Conservation (phyloP, 2,329 filamentous ascomycete species). For the Colletotrichum australisinense region DNA sequence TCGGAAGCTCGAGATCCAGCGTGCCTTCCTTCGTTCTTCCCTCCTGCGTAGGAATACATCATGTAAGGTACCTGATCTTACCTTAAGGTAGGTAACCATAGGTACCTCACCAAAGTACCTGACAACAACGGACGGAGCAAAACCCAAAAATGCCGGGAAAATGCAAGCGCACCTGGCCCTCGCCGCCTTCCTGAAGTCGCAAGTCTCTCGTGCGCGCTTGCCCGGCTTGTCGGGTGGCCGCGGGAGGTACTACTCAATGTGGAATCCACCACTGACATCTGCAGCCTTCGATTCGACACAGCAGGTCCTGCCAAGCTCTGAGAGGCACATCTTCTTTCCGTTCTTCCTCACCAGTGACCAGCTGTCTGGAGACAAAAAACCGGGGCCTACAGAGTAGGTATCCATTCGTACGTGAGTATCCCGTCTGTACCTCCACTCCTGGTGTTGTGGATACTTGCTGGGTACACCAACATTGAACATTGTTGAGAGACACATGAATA, state of each 20-base stretch:
- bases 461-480: conserved; percentile 6
- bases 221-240: conserved; percentile 29
- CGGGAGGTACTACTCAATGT: conserved; percentile 18
- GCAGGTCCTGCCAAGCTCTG: conserved; percentile 19
- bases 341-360: background rate
- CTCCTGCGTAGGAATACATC: background rate
- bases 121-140: background rate
- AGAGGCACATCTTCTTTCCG: background rate
- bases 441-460: background rate
- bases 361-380: background rate
- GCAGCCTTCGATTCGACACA: conserved; percentile 8
- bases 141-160: background rate
- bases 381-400: background rate
- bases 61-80: no score
- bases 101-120: background rate
- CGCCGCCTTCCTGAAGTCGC: conserved; percentile 29
- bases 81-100: no score
- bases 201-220: conserved; percentile 24
- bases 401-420: no score
- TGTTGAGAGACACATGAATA: conserved; percentile 35
- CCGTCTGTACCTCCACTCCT: no score
- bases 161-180: background rate
- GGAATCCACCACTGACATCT: conserved; percentile 19
- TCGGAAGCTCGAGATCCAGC: background rate
- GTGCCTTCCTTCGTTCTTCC: background rate